Percentiles rank a stretch among this genome's conserved stretches.
Conservation (phyloP, 2,329 filamentous ascomycete species). For the Colletotrichum sp. region DNA sequence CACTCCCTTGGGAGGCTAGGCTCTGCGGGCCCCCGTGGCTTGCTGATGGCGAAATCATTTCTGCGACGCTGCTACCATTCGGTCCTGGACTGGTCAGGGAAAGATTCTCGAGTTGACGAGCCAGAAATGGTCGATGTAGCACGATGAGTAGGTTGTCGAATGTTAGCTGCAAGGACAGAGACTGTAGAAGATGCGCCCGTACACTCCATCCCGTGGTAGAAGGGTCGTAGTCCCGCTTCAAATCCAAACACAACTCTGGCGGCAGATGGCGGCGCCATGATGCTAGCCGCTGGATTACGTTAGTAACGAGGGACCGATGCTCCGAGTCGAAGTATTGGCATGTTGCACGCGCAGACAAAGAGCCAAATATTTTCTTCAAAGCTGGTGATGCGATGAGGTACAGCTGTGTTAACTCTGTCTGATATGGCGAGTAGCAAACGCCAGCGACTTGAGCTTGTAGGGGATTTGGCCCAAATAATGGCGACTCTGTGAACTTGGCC, state of each 20-base stretch:
- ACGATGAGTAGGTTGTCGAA: not conserved
- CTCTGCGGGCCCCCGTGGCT: not conserved
- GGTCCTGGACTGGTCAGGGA: not conserved
- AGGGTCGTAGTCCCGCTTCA: not conserved
- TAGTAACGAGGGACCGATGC: not conserved
- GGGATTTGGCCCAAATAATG: not conserved
- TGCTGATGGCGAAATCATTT: not conserved
- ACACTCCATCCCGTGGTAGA: not conserved
- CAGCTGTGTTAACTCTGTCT: not conserved
- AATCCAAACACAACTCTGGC: not conserved
- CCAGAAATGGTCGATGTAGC: not conserved
- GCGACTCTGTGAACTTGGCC: not conserved
- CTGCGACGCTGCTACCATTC: not conserved
- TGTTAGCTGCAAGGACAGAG: not conserved
- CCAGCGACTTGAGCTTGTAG: not conserved
- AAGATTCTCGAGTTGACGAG: not conserved
- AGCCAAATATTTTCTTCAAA: not conserved
- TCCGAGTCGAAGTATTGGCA: not conserved
- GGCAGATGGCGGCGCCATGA: not conserved
- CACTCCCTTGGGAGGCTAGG: not conserved
- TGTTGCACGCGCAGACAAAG: not conserved
- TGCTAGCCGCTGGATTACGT: not conserved
- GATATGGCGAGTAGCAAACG: not conserved
- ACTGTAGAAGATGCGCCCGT: not conserved
- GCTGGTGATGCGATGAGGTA: not conserved